Evolutionary conservation across 352 stramenopile genomes (phyloP), one percentile per base, ranked within the genome.

Genomic region (Elongisporangium senticosum): DNA sequence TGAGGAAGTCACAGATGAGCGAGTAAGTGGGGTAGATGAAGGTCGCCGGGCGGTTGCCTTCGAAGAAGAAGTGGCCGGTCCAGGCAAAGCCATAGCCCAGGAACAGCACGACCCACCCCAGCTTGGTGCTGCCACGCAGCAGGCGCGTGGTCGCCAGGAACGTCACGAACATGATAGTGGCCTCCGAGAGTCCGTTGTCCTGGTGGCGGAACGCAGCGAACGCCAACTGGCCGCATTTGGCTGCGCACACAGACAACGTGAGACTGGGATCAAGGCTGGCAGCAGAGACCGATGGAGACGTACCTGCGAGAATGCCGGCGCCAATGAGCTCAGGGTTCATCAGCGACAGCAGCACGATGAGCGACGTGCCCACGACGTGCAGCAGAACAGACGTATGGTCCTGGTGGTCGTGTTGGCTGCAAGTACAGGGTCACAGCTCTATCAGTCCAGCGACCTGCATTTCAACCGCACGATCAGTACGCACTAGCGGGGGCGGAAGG

Each of bases 21-120:
- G 69, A 83, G 56, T 77, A 88, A 40, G 75, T 79, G 55, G 80
- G 80, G 72, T 90, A 87, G 51, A 84, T 76, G 55, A 90, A 87
- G 19, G 80, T 88, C 24, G 78, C 78, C 0, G 78, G 78, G 5
- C 64, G 60, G 60, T 90, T 90, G 23, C 63, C 53, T 54, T 90
- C 80, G 51, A 76, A 86, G 57, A 80, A 77, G 23, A 89, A 87
- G 51, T 90, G 80, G 23, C 80, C 80, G 17, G 65, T 64, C 78
- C 77, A 88, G 28, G 80, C 77, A 49, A 84, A 90, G n/a, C 58
- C 57, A 49, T 88, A 90, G 43, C 75, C 76, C 48, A 73, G 61
- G 51, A 78, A 17, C 2, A 74, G 48, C 24, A 67, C 55, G 13
- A 56, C 22, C 17, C 70, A 14, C 13, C 64, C 74, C 4, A 52